Conservation (phyloP, 129 eudicot species). For the Ambrosia trifida region DNA sequence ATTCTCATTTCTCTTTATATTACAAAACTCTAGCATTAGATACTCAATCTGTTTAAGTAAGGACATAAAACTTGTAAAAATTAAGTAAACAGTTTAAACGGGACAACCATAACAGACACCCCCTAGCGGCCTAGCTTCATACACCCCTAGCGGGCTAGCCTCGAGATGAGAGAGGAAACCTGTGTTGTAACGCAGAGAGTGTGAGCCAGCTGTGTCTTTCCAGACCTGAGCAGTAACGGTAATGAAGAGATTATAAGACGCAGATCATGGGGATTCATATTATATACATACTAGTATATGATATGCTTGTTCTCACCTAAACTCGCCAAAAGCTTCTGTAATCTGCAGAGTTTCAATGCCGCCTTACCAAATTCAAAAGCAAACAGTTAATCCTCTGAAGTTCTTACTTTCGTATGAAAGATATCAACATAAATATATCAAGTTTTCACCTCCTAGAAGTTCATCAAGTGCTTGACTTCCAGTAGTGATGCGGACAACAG, state of each 20-base stretch:
- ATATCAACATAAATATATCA: slow-evolving; percentile 12
- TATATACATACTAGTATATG: not conserved
- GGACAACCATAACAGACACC: too few relatives aligned
- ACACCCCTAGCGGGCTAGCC: too few relatives aligned
- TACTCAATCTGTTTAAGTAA: too few relatives aligned
- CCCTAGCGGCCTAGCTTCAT: too few relatives aligned
- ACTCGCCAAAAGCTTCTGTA: slow-evolving; percentile 99
- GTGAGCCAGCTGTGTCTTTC: slow-evolving; percentile 98
- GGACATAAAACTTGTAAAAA: too few relatives aligned
- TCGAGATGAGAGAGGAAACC: slow-evolving; percentile 31
- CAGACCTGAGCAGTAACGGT: slow-evolving; percentile 58
- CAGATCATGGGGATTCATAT: slow-evolving; percentile 16
- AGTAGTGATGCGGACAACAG: slow-evolving; percentile 86
- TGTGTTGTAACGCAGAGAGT: slow-evolving; percentile 94
- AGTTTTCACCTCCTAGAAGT: slow-evolving; percentile 73
- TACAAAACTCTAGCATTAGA: too few relatives aligned
- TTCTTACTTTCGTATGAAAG: not conserved
- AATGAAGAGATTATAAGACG: slow-evolving; percentile 14
- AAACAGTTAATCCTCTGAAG: slow-evolving; percentile 4
- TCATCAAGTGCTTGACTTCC: slow-evolving; percentile 99
- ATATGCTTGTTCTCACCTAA: slow-evolving; percentile 51
- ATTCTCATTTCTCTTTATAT: too few relatives aligned
- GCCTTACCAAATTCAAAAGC: slow-evolving; percentile 43
- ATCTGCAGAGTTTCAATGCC: slow-evolving; percentile 85
- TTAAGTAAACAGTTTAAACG: too few relatives aligned